Evolutionary conservation across 2,329 filamentous ascomycete genomes (phyloP).

Genomic region (Diaporthe vexans): DNA sequence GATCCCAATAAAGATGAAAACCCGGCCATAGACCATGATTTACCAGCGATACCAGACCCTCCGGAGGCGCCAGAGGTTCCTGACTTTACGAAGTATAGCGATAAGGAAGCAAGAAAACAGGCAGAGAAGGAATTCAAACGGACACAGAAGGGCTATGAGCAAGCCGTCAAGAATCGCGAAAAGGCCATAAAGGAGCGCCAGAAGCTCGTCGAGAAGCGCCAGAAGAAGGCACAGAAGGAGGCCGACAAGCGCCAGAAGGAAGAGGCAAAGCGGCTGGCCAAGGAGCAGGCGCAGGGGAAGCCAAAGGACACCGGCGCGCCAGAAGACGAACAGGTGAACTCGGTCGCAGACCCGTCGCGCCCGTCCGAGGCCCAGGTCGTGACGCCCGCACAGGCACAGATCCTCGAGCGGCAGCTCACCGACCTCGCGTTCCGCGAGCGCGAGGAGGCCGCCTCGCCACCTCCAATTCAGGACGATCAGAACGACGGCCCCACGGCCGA

Average conservation of each 20-base stretch:
- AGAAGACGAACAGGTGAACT: neutral
- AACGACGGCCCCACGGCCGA: constrained; percentile 12
- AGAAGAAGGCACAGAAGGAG: constrained; percentile 59
- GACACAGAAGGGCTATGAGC: constrained; percentile 74
- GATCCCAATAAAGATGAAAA: constrained; percentile 38
- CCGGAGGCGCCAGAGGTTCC: constrained; percentile 69
- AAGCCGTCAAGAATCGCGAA: constrained; percentile 75
- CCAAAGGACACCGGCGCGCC: constrained; percentile 28
- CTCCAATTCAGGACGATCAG: constrained; percentile 26
- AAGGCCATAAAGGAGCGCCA: constrained; percentile 74
- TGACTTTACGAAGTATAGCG: constrained; percentile 69
- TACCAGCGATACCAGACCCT: constrained; percentile 61
- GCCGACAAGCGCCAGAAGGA: constrained; percentile 44
- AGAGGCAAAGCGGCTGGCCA: constrained; percentile 46
- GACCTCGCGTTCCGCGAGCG: constrained; percentile 37
- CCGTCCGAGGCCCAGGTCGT: constrained; percentile 26
- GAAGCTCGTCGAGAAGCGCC: constrained; percentile 70
- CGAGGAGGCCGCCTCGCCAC: constrained; percentile 24
- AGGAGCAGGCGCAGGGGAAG: constrained; percentile 43
- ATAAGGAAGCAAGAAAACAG: constrained; percentile 76
- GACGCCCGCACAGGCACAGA: constrained; percentile 33
- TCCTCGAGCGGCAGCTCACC: constrained; percentile 40
- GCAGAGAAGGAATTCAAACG: constrained; percentile 78
- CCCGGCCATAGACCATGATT: constrained; percentile 45
- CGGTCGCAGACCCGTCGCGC: constrained; percentile 11